Evolutionary conservation across 345 rosid genomes (phyloP), one percentile per base, ranked within the genome.

Genomic region (Atalantia buxifolia): DNA sequence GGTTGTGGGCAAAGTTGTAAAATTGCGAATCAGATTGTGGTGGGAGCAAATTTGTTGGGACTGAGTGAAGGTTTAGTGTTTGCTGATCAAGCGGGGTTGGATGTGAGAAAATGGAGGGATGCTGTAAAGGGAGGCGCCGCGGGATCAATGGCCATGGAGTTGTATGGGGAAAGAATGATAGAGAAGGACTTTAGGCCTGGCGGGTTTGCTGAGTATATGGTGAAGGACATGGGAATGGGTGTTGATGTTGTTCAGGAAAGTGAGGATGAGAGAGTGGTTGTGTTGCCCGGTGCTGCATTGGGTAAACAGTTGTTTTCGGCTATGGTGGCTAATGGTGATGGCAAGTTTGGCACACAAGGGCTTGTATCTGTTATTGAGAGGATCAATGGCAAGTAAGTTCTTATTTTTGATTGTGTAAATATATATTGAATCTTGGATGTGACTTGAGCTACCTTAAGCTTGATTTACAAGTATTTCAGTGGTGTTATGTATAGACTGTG

Each of bases 161-260:
- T 92, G 56, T 91, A 82, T n/a, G 97, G 97, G 72, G 88, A 69
- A 62, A 90, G 93, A 84, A 86, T 91, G 92, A 86, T 82, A 2
- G 78, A 68, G 36, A 86, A 89, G 75, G 96, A 92, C 69, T 92
- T 89, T 57, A 83, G 78, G 83, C 90, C 94, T 0, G 94, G 96
- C 1, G 98, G 89, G 59, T 88, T 86, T 40, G 91, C 92, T 0
- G 94, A 92, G 84, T 94, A 92, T 45, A 88, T 91, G 83, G 92
- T 92, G 79, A 94, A 94, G 85, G 98, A 94, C 79, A 78, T 94
- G 87, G 97, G 93, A 9, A 88, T 92, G 94, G 96, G 94, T 9
- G 90, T 87, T 59, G 87, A 89, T 84, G 81, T 84, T 28, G 87
- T 87, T 50, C 87, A 88, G 80, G 89, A 81, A 50, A 86, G 78